phyloP scores from a whole-genome alignment of 345 rosid species.

The Microthlaspi erraticum region DNA sequence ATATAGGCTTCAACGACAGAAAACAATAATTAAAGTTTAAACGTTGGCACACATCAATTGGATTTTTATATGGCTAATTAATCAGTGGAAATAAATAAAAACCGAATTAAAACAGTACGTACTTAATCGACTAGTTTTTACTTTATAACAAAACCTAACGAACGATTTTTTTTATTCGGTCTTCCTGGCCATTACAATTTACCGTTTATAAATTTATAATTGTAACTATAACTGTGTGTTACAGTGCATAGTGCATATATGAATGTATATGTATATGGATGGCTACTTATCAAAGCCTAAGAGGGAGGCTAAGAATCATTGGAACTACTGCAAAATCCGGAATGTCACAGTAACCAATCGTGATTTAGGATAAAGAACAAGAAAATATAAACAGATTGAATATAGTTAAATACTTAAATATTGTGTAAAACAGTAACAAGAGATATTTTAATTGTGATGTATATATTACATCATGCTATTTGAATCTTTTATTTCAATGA shows the following conservation, averaged over 20 bases:
- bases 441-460: slow-evolving; percentile 31
- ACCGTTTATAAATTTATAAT: not conserved
- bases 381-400: slow-evolving; percentile 14
- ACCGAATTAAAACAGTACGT: slow-evolving; percentile 1
- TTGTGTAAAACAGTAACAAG: slow-evolving; percentile 5
- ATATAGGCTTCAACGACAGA: slow-evolving; percentile 17
- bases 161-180: not conserved
- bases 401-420: not conserved
- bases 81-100: not conserved
- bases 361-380: slow-evolving; percentile 11
- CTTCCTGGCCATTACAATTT: not conserved
- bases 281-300: slow-evolving; percentile 37
- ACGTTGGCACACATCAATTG: slow-evolving; percentile 27
- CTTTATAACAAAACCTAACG: too few relatives aligned
- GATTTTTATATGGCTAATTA: slow-evolving; percentile 6
- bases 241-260: slow-evolving; percentile 20
- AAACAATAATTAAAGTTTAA: not conserved
- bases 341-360: slow-evolving; percentile 40
- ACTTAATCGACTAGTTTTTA: slow-evolving; percentile 18
- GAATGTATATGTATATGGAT: slow-evolving; percentile 7
- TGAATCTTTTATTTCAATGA: slow-evolving; percentile 27
- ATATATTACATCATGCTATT: slow-evolving; percentile 39
- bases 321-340: slow-evolving; percentile 45
- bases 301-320: slow-evolving; percentile 39
- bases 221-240: slow-evolving; percentile 16